These are phyloP conservation scores for Ramaria rubella DNA, from an alignment of 768 basidiomycete genomes.

Conservation along the genomic window DNA sequence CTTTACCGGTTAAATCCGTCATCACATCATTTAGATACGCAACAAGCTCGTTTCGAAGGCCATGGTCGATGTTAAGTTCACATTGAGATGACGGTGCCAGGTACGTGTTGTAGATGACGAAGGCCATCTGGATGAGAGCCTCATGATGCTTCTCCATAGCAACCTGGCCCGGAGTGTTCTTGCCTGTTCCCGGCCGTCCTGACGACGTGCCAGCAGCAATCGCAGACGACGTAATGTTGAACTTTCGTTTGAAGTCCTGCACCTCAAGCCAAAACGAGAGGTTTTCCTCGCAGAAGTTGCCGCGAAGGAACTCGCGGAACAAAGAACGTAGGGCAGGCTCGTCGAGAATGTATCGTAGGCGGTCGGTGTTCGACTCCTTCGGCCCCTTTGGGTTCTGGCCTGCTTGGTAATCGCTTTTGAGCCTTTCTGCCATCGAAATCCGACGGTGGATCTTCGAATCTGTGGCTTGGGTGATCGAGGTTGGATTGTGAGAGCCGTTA, in stretches of 20 bases:
- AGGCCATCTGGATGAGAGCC: slow-evolving; percentile 88
- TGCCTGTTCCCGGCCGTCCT: slow-evolving; percentile 26
- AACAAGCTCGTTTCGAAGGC: slow-evolving; percentile 87
- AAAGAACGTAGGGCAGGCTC: slow-evolving; percentile 82
- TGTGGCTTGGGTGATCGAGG: slow-evolving; percentile 28
- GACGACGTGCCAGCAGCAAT: slow-evolving; percentile 40
- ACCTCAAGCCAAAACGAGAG: slow-evolving; percentile 96
- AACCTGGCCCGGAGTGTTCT: slow-evolving; percentile 61
- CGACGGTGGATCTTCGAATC: slow-evolving; percentile 71
- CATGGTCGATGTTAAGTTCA: slow-evolving; percentile 98
- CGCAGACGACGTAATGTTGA: slow-evolving; percentile 91
- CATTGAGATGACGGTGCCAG: slow-evolving; percentile 92
- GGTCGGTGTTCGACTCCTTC: slow-evolving; percentile 90
- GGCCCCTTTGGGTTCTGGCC: slow-evolving; percentile 44
- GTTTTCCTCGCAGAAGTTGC: slow-evolving; percentile 98
- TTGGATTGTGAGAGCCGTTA: neutral
- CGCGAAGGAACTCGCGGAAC: slow-evolving; percentile 90
- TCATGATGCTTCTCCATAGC: slow-evolving; percentile 99
- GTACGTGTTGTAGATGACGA: slow-evolving; percentile 90
- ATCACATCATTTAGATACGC: slow-evolving; percentile 91
- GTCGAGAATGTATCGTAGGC: slow-evolving; percentile 85
- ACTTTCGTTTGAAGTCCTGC: slow-evolving; percentile 93
- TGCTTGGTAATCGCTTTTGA: slow-evolving; percentile 49
- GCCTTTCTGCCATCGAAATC: slow-evolving; percentile 69
- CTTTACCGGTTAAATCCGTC: slow-evolving; percentile 65